Percentiles rank a stretch among this genome's conserved stretches.
Conservation (phyloP, 2,329 filamentous ascomycete species). For the Diaporthe sp. region DNA sequence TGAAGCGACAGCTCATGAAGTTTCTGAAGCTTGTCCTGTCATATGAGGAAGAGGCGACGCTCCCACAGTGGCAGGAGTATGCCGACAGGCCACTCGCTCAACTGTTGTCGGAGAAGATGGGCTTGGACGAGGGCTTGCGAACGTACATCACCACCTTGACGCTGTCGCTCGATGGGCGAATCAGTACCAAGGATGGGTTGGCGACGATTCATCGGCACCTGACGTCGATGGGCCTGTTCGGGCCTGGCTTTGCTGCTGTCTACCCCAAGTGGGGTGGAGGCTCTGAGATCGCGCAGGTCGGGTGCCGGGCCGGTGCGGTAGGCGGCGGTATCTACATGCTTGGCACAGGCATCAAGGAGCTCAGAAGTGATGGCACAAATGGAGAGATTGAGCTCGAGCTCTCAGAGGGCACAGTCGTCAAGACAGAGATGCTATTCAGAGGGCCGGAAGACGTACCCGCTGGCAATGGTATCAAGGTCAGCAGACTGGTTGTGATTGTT, state of each 20-base stretch:
- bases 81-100: slow-evolving; percentile 67
- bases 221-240: slow-evolving; percentile 88
- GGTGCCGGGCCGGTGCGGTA: slow-evolving; percentile 90
- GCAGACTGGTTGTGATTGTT: slow-evolving; percentile 77
- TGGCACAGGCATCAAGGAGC: slow-evolving; percentile 72
- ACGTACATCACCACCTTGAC: slow-evolving; percentile 77
- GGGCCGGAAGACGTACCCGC: slow-evolving; percentile 52
- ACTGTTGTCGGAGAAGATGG: slow-evolving; percentile 75
- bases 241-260: slow-evolving; percentile 89
- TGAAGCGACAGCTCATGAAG: slow-evolving; percentile 92
- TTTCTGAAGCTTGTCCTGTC: slow-evolving; percentile 90
- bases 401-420: slow-evolving; percentile 70
- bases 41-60: slow-evolving; percentile 67
- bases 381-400: slow-evolving; percentile 53
- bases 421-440: slow-evolving; percentile 67
- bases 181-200: slow-evolving; percentile 76
- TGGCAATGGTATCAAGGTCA: slow-evolving; percentile 55
- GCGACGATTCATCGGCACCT: slow-evolving; percentile 83
- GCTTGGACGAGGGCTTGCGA: slow-evolving; percentile 77
- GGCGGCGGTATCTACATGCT: slow-evolving; percentile 93
- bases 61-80: slow-evolving; percentile 71
- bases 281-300: slow-evolving; percentile 91
- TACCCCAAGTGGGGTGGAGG: slow-evolving; percentile 94
- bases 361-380: slow-evolving; percentile 43
- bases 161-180: slow-evolving; percentile 75